Evolutionary conservation across 345 rosid genomes (phyloP).

Genomic region (Populus pruinosa): DNA sequence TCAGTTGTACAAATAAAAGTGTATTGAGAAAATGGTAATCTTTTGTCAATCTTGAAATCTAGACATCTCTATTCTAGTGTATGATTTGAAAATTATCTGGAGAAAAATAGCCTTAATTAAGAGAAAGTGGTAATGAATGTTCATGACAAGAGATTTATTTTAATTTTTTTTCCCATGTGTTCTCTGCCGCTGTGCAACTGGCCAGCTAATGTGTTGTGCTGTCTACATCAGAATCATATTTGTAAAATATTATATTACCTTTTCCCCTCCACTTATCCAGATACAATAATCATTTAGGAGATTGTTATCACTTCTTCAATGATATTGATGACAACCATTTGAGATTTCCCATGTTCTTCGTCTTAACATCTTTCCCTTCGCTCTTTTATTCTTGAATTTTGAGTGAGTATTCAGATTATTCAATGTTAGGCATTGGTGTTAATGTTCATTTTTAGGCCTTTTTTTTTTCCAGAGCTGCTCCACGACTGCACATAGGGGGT

Average conservation of each 20-base stretch:
- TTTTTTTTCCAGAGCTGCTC: neutral
- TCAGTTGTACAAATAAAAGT: no score
- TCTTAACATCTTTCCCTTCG: neutral
- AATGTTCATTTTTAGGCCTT: neutral
- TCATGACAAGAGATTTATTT: no score
- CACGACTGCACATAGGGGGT: slow-evolving; percentile 2
- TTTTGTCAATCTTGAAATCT: no score
- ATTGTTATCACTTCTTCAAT: neutral
- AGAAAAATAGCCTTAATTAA: no score
- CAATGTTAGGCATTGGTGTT: neutral
- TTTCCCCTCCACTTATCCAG: neutral
- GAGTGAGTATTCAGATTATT: neutral
- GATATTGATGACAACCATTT: neutral
- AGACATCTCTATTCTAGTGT: no score
- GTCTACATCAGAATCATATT: neutral
- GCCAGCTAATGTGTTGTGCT: neutral
- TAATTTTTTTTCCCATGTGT: neutral
- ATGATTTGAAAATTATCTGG: no score
- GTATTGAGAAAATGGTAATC: no score
- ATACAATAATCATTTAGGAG: neutral
- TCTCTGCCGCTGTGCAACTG: neutral
- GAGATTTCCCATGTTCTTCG: neutral
- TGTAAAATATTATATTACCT: neutral
- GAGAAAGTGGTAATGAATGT: no score
- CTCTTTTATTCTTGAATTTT: neutral